Evolutionary conservation across 345 rosid species (phyloP).

Genomic region (Lepidium africanum): DNA sequence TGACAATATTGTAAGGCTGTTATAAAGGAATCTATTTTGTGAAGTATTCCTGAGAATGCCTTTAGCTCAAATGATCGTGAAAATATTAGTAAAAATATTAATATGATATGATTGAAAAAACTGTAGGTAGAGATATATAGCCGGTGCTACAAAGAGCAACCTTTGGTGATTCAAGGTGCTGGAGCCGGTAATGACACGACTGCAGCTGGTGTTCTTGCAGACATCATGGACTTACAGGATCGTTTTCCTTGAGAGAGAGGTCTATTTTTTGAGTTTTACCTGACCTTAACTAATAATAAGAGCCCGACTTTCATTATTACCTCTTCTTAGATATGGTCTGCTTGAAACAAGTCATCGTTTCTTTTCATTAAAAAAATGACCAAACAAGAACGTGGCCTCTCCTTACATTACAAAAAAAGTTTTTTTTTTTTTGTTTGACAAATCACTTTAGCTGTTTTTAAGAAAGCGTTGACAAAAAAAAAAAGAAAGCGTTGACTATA

Average conservation of each 20-base stretch:
- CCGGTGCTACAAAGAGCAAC: constrained; percentile 71
- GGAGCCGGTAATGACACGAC: constrained; percentile 97
- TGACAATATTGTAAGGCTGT: constrained; percentile 68
- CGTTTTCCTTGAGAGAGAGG: constrained; percentile 36
- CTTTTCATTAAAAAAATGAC: not conserved
- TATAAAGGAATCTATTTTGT: not conserved
- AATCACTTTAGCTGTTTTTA: not conserved
- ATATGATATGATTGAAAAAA: not conserved
- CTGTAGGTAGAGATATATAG: constrained; percentile 79
- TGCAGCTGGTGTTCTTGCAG: constrained; percentile 91
- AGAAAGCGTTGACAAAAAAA: not conserved
- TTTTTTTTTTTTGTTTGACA: not conserved
- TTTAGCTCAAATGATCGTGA: too few relatives aligned
- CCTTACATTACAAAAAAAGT: not conserved
- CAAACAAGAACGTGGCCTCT: not conserved
- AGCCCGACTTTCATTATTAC: not conserved
- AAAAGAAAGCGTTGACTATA: not conserved
- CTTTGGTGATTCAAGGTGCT: constrained; percentile 92
- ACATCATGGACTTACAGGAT: constrained; percentile 85
- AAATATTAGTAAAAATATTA: too few relatives aligned
- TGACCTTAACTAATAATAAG: not conserved
- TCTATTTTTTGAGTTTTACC: not conserved
- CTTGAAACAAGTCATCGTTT: not conserved
- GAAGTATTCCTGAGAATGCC: not conserved
- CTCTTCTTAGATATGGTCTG: not conserved